Evolutionary conservation across 176 grass and related monocot genomes (phyloP).

Genomic region (Puya raimondii): DNA sequence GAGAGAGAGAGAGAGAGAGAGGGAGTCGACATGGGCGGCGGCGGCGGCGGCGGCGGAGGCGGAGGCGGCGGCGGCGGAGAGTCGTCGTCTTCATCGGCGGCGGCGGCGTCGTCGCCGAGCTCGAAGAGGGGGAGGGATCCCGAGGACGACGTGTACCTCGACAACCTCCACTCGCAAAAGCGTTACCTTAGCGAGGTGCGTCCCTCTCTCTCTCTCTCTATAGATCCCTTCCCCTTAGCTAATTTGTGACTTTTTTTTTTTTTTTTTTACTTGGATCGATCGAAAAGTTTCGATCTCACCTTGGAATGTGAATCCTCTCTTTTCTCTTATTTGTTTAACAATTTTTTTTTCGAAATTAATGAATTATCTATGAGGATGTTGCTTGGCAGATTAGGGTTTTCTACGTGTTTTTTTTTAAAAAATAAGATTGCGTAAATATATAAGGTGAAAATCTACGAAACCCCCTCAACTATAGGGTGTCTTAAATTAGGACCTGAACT

Average conservation of each 20-base stretch:
- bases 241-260: neutral
- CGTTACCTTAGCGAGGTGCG: constrained; percentile 87
- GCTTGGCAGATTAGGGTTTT: too few species aligned
- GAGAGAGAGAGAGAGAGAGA: neutral
- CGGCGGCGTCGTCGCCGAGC: constrained; percentile 10
- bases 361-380: too few species aligned
- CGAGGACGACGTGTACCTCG: constrained; percentile 90
- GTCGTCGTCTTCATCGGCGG: constrained; percentile 34
- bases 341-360: too few species aligned
- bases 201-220: neutral
- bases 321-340: too few species aligned
- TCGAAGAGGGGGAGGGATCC: constrained; percentile 85
- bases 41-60: constrained; percentile 32
- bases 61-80: constrained; percentile 38
- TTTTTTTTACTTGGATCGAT: neutral
- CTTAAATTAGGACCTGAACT: too few species aligned
- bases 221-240: neutral
- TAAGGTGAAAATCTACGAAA: too few species aligned
- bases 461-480: too few species aligned
- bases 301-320: too few species aligned
- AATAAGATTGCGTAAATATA: too few species aligned
- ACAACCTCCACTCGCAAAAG: constrained; percentile 96
- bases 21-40: constrained; percentile 1
- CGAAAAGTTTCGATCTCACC: too few species aligned
- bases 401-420: too few species aligned